These are phyloP conservation scores for Yarrowia bubula DNA, from an alignment of 805 yeast genomes.

Conservation along the genomic window DNA sequence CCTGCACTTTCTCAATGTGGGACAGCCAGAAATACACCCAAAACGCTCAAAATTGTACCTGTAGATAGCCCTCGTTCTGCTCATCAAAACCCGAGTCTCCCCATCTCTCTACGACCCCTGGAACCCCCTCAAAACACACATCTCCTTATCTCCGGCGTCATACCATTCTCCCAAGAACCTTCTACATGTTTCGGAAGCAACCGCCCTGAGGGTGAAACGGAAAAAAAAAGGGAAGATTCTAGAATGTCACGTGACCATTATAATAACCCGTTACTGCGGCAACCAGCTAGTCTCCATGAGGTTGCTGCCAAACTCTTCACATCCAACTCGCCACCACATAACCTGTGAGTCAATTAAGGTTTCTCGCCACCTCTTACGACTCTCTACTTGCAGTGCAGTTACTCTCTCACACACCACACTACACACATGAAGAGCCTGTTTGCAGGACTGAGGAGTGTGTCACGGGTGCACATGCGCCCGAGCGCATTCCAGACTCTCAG, in stretches of 20 bases:
- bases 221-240: too few species aligned
- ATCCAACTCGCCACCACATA: not conserved
- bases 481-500: not conserved
- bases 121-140: not conserved
- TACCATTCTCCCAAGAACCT: not conserved
- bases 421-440: constrained; percentile 8
- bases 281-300: too few species aligned
- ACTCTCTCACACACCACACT: not conserved
- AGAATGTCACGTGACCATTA: too few species aligned
- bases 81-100: too few species aligned
- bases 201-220: not conserved
- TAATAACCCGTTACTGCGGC: too few species aligned
- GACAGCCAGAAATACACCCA: too few species aligned
- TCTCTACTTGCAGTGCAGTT: not conserved
- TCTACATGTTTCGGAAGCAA: constrained; percentile 22
- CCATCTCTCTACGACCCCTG: too few species aligned
- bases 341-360: not conserved
- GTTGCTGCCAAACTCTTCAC: too few species aligned
- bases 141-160: constrained; percentile 2
- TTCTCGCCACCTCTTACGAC: constrained; percentile 10
- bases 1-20: too few species aligned
- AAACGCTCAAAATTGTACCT: too few species aligned
- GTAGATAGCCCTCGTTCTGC: not conserved
- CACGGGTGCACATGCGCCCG: not conserved
- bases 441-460: constrained; percentile 18